phyloP scores from a whole-genome alignment of 805 yeast genomes.

The Suhomyces sp. region DNA sequence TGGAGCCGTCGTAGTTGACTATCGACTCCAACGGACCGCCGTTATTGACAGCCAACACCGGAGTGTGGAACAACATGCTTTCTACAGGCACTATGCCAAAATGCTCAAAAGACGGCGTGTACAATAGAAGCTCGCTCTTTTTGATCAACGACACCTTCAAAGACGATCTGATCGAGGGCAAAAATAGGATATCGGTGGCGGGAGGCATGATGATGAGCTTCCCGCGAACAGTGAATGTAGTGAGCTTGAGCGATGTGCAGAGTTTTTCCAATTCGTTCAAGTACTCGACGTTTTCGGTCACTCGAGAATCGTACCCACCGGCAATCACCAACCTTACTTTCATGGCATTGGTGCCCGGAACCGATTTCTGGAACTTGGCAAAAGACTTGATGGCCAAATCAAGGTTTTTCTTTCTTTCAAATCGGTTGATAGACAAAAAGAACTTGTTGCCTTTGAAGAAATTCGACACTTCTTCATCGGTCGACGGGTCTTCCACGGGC shows the following conservation, averaged over 20 bases:
- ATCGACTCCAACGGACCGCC: slow-evolving; percentile 94
- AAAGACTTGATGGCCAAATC: slow-evolving; percentile 73
- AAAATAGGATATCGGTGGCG: slow-evolving; percentile 56
- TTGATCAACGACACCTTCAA: slow-evolving; percentile 62
- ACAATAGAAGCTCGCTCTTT: slow-evolving; percentile 59
- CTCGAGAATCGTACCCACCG: slow-evolving; percentile 86
- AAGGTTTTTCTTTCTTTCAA: slow-evolving; percentile 81
- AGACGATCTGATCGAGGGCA: slow-evolving; percentile 73
- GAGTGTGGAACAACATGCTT: slow-evolving; percentile 80
- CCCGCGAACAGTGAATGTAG: slow-evolving; percentile 43
- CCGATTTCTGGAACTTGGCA: slow-evolving; percentile 36
- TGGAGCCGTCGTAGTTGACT: slow-evolving; percentile 28
- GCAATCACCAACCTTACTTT: slow-evolving; percentile 62
- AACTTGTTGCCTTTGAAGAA: slow-evolving; percentile 38
- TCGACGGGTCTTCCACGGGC: slow-evolving; percentile 15
- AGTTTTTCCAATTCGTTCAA: slow-evolving; percentile 55
- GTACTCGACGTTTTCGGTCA: slow-evolving; percentile 72
- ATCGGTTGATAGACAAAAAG: slow-evolving; percentile 80
- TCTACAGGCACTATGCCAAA: slow-evolving; percentile 98
- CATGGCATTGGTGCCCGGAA: slow-evolving; percentile 23
- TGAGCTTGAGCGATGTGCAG: slow-evolving; percentile 44
- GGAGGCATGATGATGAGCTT: slow-evolving; percentile 32
- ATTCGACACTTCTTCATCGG: slow-evolving; percentile 29
- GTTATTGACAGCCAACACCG: slow-evolving; percentile 79
- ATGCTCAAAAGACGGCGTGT: slow-evolving; percentile 91